Percentiles rank a stretch among this genome's conserved stretches.
phyloP scores from a whole-genome alignment of 2,329 filamentous ascomycete genomes.

The Tetracladium maxilliforme region DNA sequence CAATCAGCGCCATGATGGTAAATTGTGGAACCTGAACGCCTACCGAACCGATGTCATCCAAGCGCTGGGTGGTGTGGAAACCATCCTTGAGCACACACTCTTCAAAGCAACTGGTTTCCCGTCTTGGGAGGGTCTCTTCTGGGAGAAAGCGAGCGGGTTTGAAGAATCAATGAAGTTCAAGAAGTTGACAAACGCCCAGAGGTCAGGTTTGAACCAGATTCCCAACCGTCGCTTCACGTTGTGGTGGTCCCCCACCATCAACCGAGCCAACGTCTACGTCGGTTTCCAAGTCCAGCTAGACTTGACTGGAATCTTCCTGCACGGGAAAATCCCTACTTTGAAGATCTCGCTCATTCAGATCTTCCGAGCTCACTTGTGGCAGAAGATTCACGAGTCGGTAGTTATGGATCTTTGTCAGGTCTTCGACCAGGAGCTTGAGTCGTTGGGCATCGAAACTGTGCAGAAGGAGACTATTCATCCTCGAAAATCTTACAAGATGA shows the following conservation, averaged over 20 bases:
- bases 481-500: conserved; percentile 99
- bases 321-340: conserved; percentile 94
- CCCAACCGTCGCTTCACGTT: conserved; percentile 96
- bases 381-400: conserved; percentile 97
- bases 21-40: conserved; percentile 91
- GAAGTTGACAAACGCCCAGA: conserved; percentile 92
- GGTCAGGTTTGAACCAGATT: conserved; percentile 95
- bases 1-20: conserved; percentile 90
- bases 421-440: conserved; percentile 93
- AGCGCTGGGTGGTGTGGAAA: conserved; percentile 89
- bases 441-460: conserved; percentile 89
- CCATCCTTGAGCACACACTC: conserved; percentile 88
- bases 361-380: conserved; percentile 98
- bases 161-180: conserved; percentile 80
- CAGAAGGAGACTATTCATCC: conserved; percentile 99
- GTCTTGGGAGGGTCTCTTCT: conserved; percentile 93
- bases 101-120: conserved; percentile 97
- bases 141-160: conserved; percentile 47
- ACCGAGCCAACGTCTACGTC: conserved; percentile 93
- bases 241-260: conserved; percentile 94
- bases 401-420: conserved; percentile 99
- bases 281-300: conserved; percentile 99
- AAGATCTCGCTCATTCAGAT: conserved; percentile 99
- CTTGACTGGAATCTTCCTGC: conserved; percentile 94
- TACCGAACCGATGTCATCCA: conserved; percentile 97